Base-by-base conservation (phyloP, 2,329 filamentous ascomycete species). In the Fusarium citri region DNA sequence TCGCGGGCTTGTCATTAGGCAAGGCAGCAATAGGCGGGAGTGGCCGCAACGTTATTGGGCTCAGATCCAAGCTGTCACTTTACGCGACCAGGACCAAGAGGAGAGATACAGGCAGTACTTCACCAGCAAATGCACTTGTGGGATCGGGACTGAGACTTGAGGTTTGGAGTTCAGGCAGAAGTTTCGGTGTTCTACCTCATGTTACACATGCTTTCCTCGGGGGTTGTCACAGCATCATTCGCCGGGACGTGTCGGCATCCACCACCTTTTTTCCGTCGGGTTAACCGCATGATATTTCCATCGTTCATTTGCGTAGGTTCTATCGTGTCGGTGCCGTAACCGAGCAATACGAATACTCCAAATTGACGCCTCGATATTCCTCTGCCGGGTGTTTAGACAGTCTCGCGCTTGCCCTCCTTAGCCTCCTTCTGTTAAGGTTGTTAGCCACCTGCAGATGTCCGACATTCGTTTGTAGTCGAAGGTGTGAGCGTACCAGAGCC, bases 341-440 rank as follows among this genome's bases (percentile, higher is more conserved):
- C 64, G 69, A 69, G 69, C 68, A 62, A 59, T 62, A 40, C 60
- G 58, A 65, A 68, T 68, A 60, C 69, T 73, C 73, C 67, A 59
- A 66, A 74, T 65, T 74, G 63, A 71, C 62, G 65, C 65, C 53
- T 64, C 62, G 60, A 50, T 60, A 58, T 69, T 72, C 61, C 64
- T 56, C 49, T 57, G 55, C 40, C 57, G 26, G 51, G 16, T 54
- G 66, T 87, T 78, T 89, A 97, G 86, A 92, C 94, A 77, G 89
- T 84, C 82, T 97, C 93, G 77, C 94, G 90, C 91, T 96, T 97
- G 85, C 94, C 95, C 86, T 98, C 94, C 89, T 92, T 94, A 80
- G 94, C 89, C 89, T 98, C 96, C 89, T 98, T 99, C 95, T 97
- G 83, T 83, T 28, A 55, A 45, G 22, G 7, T 50, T 71, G 78